A percentile compares a stretch with the other conserved stretches of the same genome.
These are phyloP conservation scores for Xylariaceae sp. DNA, from an alignment of 2,329 filamentous ascomycete species.

Conservation along the genomic window DNA sequence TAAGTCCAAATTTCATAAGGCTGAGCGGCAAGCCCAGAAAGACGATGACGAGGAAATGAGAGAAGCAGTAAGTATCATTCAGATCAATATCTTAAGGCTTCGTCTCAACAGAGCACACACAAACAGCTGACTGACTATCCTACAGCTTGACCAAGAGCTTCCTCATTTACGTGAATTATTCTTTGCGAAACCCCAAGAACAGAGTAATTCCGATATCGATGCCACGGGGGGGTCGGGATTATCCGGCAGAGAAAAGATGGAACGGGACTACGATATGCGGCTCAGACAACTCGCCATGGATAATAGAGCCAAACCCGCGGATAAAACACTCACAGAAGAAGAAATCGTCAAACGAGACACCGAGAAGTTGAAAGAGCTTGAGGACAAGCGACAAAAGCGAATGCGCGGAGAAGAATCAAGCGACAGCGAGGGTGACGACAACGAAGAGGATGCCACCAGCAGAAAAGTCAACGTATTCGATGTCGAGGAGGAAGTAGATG, in stretches of 20 bases:
- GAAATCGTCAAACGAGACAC: conserved; percentile 78
- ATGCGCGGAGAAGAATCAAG: conserved; percentile 73
- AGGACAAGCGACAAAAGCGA: conserved; percentile 74
- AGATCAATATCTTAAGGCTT: neutral
- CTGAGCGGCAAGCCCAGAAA: conserved; percentile 86
- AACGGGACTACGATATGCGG: conserved; percentile 83
- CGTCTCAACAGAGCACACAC: conserved; percentile 4
- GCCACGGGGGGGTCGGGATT: conserved; percentile 36
- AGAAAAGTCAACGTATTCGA: conserved; percentile 16
- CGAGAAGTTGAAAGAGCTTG: conserved; percentile 70
- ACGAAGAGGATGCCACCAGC: conserved; percentile 22
- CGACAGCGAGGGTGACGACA: conserved; percentile 35
- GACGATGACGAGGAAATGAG: conserved; percentile 84
- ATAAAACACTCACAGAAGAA: conserved; percentile 87
- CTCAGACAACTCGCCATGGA: conserved; percentile 81
- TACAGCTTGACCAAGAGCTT: conserved; percentile 77
- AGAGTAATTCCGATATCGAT: conserved; percentile 28
- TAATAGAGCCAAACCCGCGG: conserved; percentile 76
- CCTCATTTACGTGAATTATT: conserved; percentile 72
- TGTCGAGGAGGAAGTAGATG: conserved; percentile 46
- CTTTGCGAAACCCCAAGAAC: conserved; percentile 41
- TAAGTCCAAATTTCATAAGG: conserved; percentile 94
- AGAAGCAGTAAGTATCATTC: conserved; percentile 13
- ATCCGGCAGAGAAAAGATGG: conserved; percentile 64
- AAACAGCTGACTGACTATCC: neutral